Base-by-base conservation (phyloP, 495 filamentous ascomycete species). In the Aspergillus asperescens region DNA sequence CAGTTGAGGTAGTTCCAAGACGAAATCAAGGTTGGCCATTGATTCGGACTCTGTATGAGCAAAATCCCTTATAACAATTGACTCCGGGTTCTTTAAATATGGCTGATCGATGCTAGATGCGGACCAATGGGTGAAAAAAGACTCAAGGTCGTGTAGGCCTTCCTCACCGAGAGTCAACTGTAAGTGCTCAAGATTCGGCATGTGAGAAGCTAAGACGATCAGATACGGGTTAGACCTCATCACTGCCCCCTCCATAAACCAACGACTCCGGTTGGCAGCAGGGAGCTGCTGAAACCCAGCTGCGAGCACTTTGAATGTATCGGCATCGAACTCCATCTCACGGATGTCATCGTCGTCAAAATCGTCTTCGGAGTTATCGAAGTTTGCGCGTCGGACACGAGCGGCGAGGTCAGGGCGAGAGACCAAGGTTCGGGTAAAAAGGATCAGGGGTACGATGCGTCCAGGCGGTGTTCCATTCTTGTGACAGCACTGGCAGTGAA, bases 341-440 rank as follows among this genome's bases (percentile, higher is more conserved):
- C 39, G 16, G 2, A 34, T 8, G 4, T 43, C 9, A 1, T 16
- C 19, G 1, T 13, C 18, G 18, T 44, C 28, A 4, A 3, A 4
- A 0, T 27, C 18, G 4, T 25, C 2, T 4, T 27, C 39, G 20
- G 12, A 44, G 7, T 10, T 29, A 7, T 37, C 34, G 23, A 53
- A 28, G n/a, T 5, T 20, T 2, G 42, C 16, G 4, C 20, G 8
- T 20, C 12, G 41, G 20, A 46, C 16, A 15, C 29, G 22, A 22
- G 20, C 31, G 16, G 18, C 50, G 16, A 53, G 24, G 1, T 53
- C 50, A 45, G 50, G 50, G 5, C 50, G 41, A 13, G 25, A 18
- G 24, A 43, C 9, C 5, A 53, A 1, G 0, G 50, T 38, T 10
- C 41, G 32, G 2, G 31, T 20, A 18, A 53, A 53, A 9, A 2